A percentile compares a stretch with the other conserved stretches of the same genome.
phyloP scores from a whole-genome alignment of 1,139 yeast genomes.

The Geotrichum cucujoidarum region DNA sequence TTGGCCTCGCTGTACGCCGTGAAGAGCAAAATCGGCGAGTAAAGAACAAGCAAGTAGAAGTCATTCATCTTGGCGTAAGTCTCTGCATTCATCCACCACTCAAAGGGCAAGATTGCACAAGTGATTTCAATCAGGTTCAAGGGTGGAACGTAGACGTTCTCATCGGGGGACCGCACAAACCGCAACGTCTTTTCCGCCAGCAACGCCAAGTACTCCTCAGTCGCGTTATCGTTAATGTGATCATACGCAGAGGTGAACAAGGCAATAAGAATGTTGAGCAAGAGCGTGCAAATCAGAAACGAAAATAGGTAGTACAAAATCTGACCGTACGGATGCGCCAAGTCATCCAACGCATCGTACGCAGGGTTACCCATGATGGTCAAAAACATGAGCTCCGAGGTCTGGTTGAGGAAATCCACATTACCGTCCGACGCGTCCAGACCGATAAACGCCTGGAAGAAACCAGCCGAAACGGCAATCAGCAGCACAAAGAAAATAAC shows the following conservation, averaged over 20 bases:
- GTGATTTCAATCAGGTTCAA: slow-evolving; percentile 64
- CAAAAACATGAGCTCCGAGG: slow-evolving; percentile 60
- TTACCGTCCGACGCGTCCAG: slow-evolving; percentile 84
- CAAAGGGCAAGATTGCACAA: slow-evolving; percentile 41
- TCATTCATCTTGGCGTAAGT: slow-evolving; percentile 31
- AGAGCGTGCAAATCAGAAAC: slow-evolving; percentile 55
- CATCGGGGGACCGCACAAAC: slow-evolving; percentile 85
- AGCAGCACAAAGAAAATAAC: slow-evolving; percentile 71
- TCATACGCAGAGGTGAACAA: slow-evolving; percentile 81
- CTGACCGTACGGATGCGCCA: slow-evolving; percentile 82
- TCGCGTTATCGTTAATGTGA: slow-evolving; percentile 74
- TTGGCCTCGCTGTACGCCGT: slow-evolving; percentile 61
- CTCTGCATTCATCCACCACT: slow-evolving; percentile 37
- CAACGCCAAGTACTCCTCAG: slow-evolving; percentile 77
- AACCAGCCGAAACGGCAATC: slow-evolving; percentile 67
- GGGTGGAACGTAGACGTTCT: slow-evolving; percentile 81
- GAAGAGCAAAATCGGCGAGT: slow-evolving; percentile 60
- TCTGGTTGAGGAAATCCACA: slow-evolving; percentile 53
- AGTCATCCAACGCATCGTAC: slow-evolving; percentile 60
- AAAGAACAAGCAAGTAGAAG: slow-evolving; percentile 57
- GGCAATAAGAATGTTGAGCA: slow-evolving; percentile 75
- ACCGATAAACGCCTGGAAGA: slow-evolving; percentile 81
- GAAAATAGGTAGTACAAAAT: slow-evolving; percentile 71
- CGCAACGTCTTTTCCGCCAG: slow-evolving; percentile 80
- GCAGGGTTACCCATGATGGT: slow-evolving; percentile 72